Evolutionary conservation across 2,329 filamentous ascomycete genomes (phyloP).

Genomic region (Hymenoscyphus linearis): DNA sequence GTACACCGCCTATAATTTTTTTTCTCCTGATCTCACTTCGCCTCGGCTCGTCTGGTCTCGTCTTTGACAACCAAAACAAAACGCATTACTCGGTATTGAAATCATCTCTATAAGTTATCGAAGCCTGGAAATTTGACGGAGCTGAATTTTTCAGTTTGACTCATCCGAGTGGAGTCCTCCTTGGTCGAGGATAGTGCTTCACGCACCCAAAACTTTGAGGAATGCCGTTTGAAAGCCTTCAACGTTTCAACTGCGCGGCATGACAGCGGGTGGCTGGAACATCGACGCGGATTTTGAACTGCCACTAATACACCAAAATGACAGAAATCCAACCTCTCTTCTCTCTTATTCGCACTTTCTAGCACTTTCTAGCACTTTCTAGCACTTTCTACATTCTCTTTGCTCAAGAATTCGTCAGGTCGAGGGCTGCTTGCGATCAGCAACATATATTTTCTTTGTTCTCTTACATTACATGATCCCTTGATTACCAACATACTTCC

Average conservation of each 20-base stretch:
- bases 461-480: background rate
- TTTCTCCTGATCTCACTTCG: background rate
- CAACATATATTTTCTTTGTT: constrained; percentile 3
- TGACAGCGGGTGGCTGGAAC: constrained; percentile 6
- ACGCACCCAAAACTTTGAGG: background rate
- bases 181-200: background rate
- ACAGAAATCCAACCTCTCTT: background rate
- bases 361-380: background rate
- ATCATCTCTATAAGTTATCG: background rate
- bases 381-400: background rate
- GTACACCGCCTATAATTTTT: background rate
- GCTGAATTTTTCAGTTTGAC: background rate
- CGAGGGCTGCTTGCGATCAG: constrained; percentile 1
- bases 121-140: background rate
- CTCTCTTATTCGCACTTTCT: background rate
- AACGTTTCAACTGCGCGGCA: constrained; percentile 3
- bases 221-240: constrained; percentile 8
- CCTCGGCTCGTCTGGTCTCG: background rate
- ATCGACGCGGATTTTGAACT: background rate
- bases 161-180: background rate
- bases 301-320: background rate
- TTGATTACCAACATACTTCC: background rate
- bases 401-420: background rate
- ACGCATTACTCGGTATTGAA: background rate
- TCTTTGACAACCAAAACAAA: background rate